Conservation (phyloP, 176 grass and related monocot species). For the Aegilops speltoides region DNA sequence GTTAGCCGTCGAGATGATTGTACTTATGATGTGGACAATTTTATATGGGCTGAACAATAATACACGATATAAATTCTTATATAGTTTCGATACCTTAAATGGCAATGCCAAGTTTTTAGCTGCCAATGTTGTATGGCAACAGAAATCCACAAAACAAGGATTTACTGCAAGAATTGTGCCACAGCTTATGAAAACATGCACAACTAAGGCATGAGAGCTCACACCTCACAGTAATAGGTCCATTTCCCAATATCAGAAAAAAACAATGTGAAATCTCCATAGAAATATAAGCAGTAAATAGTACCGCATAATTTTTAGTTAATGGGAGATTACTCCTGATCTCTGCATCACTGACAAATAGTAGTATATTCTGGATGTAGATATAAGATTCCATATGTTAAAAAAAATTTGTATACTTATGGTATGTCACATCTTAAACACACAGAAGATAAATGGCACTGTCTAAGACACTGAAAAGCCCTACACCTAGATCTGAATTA, state of each 20-base stretch:
- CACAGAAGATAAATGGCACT: conserved; percentile 16
- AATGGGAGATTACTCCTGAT: background rate
- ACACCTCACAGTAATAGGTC: background rate
- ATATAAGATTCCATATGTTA: background rate
- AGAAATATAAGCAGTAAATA: background rate
- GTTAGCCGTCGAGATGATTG: background rate
- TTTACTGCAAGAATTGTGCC: background rate
- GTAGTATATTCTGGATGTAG: background rate
- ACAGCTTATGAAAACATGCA: background rate
- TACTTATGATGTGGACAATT: background rate
- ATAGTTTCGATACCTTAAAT: background rate
- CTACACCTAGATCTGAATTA: conserved; percentile 17
- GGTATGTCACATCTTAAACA: background rate
- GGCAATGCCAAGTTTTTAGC: background rate
- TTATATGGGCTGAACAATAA: background rate
- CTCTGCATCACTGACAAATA: background rate
- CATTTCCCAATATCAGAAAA: background rate
- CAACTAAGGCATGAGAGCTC: background rate
- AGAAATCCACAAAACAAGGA: background rate
- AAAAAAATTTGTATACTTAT: background rate
- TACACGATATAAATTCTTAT: background rate
- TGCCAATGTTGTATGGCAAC: background rate
- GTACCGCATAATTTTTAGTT: background rate
- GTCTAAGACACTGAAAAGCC: background rate
- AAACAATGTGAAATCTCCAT: background rate